Percentiles rank a stretch among this genome's conserved stretches.
phyloP scores from a whole-genome alignment of 371 early-diverging fungal genomes.

The Zancudomyces culisetae region DNA sequence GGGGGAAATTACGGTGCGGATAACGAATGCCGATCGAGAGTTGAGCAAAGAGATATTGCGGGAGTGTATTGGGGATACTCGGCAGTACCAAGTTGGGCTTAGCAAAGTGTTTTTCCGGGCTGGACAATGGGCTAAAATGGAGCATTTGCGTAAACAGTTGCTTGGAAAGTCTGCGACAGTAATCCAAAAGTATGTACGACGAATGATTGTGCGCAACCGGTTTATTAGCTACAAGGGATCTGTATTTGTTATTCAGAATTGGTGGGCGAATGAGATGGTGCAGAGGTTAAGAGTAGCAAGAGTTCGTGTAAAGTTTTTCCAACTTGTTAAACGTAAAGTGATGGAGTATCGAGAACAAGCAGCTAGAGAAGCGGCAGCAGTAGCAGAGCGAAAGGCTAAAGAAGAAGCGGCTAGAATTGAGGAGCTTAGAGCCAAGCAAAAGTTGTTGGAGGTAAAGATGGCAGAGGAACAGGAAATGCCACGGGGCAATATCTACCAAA shows the following conservation, averaged over 20 bases:
- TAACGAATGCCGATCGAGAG: slow-evolving; percentile 12
- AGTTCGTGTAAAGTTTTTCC: neutral
- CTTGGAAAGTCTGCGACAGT: slow-evolving; percentile 58
- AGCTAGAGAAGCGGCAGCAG: neutral
- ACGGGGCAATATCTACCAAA: neutral
- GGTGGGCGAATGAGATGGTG: slow-evolving; percentile 6
- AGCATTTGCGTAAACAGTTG: slow-evolving; percentile 68
- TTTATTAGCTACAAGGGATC: slow-evolving; percentile 37
- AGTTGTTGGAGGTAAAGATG: too few relatives aligned
- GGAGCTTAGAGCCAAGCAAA: neutral
- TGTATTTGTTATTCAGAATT: slow-evolving; percentile 32
- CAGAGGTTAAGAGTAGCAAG: neutral
- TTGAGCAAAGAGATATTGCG: slow-evolving; percentile 41
- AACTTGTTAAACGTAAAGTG: neutral
- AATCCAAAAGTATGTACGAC: slow-evolving; percentile 71
- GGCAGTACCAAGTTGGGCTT: slow-evolving; percentile 86
- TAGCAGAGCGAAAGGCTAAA: neutral
- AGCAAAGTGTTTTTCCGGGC: slow-evolving; percentile 98
- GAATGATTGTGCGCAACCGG: slow-evolving; percentile 43
- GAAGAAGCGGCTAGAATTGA: neutral
- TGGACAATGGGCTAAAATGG: slow-evolving; percentile 80
- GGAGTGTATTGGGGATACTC: slow-evolving; percentile 41
- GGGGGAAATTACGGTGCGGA: neutral
- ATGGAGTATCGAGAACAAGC: neutral
- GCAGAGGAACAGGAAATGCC: neutral